Percentiles rank a stretch among this genome's conserved stretches.
phyloP scores from a whole-genome alignment of 352 stramenopile genomes.

The Thraustochytrium sp. region DNA sequence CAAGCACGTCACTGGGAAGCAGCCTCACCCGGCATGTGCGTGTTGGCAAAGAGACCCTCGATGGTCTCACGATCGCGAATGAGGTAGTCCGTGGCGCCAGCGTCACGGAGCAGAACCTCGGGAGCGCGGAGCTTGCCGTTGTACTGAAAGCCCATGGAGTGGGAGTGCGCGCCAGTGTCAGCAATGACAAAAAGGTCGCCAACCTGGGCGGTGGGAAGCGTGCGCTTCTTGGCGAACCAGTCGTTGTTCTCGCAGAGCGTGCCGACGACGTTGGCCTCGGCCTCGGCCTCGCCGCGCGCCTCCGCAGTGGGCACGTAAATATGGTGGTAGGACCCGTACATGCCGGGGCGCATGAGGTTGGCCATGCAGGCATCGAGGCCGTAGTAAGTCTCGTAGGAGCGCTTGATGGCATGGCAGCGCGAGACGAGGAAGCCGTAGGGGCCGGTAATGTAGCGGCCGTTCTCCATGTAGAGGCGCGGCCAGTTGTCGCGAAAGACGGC shows the following conservation, averaged over 20 bases:
- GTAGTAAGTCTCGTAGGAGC: constrained; percentile 70
- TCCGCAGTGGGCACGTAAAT: constrained; percentile 66
- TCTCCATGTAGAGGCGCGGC: constrained; percentile 76
- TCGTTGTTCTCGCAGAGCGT: constrained; percentile 83
- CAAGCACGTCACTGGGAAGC: too few relatives aligned
- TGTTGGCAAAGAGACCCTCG: constrained; percentile 47
- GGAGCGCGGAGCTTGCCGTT: constrained; percentile 78
- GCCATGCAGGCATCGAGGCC: constrained; percentile 78
- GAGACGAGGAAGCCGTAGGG: constrained; percentile 74
- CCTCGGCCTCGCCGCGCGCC: constrained; percentile 50
- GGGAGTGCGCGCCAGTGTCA: constrained; percentile 76
- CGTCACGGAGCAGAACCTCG: constrained; percentile 61
- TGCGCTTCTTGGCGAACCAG: constrained; percentile 77
- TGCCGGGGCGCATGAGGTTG: constrained; percentile 77
- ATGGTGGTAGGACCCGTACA: constrained; percentile 80
- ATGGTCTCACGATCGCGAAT: constrained; percentile 48
- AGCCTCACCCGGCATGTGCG: constrained; percentile 19
- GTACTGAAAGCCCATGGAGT: constrained; percentile 86
- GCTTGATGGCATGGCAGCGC: constrained; percentile 75
- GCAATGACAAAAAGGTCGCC: constrained; percentile 80
- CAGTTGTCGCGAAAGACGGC: constrained; percentile 45
- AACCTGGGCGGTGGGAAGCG: constrained; percentile 62
- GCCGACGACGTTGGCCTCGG: constrained; percentile 66
- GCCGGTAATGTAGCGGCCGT: constrained; percentile 76
- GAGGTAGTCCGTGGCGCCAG: background rate